Evolutionary conservation across 1,284 basidiomycete species (phyloP), one percentile per base, ranked within the genome.

Genomic region (Ganoderma meredithae): DNA sequence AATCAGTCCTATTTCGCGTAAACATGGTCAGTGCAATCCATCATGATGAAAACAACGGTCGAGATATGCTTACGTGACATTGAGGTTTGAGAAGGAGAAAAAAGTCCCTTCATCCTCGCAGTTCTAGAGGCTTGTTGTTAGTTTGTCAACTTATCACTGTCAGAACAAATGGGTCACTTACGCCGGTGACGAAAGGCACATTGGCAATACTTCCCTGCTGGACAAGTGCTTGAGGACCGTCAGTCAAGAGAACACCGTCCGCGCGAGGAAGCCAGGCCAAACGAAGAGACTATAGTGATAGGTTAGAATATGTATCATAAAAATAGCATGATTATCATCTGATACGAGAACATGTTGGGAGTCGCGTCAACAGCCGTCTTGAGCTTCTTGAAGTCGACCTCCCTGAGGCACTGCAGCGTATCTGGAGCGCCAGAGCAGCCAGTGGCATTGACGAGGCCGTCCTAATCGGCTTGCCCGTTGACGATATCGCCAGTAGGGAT

Each of bases 361-460:
- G 76, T 72, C 3, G 67, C 36, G 56, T 79, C 73, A 33, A 80
- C 74, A 5, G 79, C 79, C n/a, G 58, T 67, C 71, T 79, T 77
- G 43, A 81, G 66, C 62, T 55, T 72, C 0, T 70, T 73, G 44
- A 75, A 79, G 1, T 80, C 77, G 1, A 80, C 79, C 19, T 68
- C 67, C 19, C 82, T 77, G 63, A 85, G 75, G 63, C 84, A 86
- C 39, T 78, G 66, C 59, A 85, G 74, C 0, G 83, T 81, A 69
- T 84, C 80, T 0, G 66, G 62, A 0, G 78, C 66, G 4, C 71
- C 69, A 1, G 72, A 60, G 72, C 83, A 83, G 0, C 78, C 79
- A 0, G 78, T 74, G 43, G 74, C 63, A 7, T 68, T 41, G 4
- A 85, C 76, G 12, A 84, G 27, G 3, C 63, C 65, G 64, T 83